phyloP scores from a whole-genome alignment of 805 yeast genomes.

The Ogataea parapolymorpha region DNA sequence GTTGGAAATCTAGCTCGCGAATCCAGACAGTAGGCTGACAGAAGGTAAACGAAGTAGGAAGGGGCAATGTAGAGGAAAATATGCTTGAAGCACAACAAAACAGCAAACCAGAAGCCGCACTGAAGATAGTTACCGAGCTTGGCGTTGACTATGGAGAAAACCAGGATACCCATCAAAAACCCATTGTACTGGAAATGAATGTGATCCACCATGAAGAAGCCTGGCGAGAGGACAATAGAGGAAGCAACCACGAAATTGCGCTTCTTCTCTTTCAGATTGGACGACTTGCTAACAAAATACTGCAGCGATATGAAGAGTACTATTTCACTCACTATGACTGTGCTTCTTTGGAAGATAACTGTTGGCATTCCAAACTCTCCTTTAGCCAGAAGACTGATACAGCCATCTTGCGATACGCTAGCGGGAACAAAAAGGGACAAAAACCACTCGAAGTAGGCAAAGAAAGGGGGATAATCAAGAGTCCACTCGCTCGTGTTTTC shows the following conservation, averaged over 20 bases:
- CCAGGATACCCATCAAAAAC: conserved; percentile 79
- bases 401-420: conserved; percentile 66
- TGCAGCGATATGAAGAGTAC: conserved; percentile 69
- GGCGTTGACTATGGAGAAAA: conserved; percentile 72
- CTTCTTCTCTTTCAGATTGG: conserved; percentile 34
- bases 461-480: conserved; percentile 94
- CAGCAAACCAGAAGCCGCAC: conserved; percentile 69
- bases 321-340: conserved; percentile 77
- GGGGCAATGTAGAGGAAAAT: conserved; percentile 93
- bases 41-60: conserved; percentile 77
- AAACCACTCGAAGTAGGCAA: conserved; percentile 91
- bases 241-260: conserved; percentile 74
- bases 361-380: conserved; percentile 80
- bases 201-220: conserved; percentile 85
- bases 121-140: conserved; percentile 50
- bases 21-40: conserved; percentile 70
- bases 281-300: conserved; percentile 56
- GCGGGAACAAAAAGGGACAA: conserved; percentile 69
- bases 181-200: conserved; percentile 98
- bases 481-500: conserved; percentile 88
- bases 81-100: conserved; percentile 88
- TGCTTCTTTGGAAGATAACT: conserved; percentile 70
- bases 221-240: conserved; percentile 84
- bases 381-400: conserved; percentile 60
- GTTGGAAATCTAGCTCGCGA: conserved; percentile 26